phyloP scores from a whole-genome alignment of 176 grass and related monocot species.

The Alopecurus myosuroides region DNA sequence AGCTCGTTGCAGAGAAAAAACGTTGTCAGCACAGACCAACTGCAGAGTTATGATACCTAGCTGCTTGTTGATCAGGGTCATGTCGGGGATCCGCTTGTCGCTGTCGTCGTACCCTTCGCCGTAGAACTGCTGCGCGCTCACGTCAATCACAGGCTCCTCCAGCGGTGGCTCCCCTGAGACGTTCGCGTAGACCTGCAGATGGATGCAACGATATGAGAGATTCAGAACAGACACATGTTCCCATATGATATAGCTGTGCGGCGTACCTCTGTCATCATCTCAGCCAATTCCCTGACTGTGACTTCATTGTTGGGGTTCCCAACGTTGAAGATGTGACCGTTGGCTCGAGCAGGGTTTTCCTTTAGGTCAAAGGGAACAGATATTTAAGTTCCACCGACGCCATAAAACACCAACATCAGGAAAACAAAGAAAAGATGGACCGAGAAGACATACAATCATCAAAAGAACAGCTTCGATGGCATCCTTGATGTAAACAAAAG shows the following conservation, averaged over 20 bases:
- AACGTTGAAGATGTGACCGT: conserved; percentile 92
- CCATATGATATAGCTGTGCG: too few relatives aligned
- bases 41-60: conserved; percentile 50
- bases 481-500: conserved; percentile 96
- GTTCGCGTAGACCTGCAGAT: conserved; percentile 74
- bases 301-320: conserved; percentile 98
- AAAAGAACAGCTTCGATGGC: conserved; percentile 96
- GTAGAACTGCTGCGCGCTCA: conserved; percentile 86
- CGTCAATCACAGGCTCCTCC: conserved; percentile 65
- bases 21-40: background rate
- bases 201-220: background rate
- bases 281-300: conserved; percentile 74
- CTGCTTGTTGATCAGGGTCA: conserved; percentile 91
- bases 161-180: conserved; percentile 68
- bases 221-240: background rate
- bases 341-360: conserved; percentile 90
- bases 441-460: conserved; percentile 63
- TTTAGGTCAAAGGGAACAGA: background rate
- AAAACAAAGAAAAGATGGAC: background rate
- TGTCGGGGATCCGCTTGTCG: conserved; percentile 83
- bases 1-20: too few relatives aligned
- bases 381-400: background rate
- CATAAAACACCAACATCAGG: background rate
- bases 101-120: conserved; percentile 98
- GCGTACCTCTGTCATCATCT: conserved; percentile 87